A percentile compares a stretch with the other conserved stretches of the same genome.
Evolutionary conservation across 2,329 filamentous ascomycete species (phyloP).

Genomic region (Neofusicoccum parvum): DNA sequence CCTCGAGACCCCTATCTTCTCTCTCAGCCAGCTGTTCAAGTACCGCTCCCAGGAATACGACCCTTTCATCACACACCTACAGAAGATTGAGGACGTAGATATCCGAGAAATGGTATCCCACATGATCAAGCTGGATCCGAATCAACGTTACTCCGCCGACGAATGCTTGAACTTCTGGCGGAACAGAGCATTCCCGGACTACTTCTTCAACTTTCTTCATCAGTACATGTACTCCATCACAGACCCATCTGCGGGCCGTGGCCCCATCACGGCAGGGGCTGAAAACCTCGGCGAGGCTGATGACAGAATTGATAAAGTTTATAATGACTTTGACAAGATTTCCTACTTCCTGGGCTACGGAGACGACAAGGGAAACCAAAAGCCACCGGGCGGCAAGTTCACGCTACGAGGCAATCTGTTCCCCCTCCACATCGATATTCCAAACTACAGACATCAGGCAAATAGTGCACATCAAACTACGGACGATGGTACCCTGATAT

Average conservation of each 20-base stretch:
- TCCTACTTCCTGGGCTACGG: constrained; percentile 87
- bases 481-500: constrained; percentile 91
- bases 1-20: constrained; percentile 94
- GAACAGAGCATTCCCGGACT: constrained; percentile 87
- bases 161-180: constrained; percentile 94
- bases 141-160: constrained; percentile 88
- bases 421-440: constrained; percentile 82
- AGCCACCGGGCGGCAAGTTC: constrained; percentile 33
- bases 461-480: constrained; percentile 62
- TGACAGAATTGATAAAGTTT: constrained; percentile 90
- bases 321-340: constrained; percentile 95
- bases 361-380: constrained; percentile 48
- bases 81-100: constrained; percentile 83
- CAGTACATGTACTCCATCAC: constrained; percentile 97
- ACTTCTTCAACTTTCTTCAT: constrained; percentile 97
- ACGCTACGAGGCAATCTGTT: constrained; percentile 63
- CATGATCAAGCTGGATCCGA: constrained; percentile 94
- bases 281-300: constrained; percentile 84
- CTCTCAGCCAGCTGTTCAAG: constrained; percentile 91
- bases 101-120: constrained; percentile 87
- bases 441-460: constrained; percentile 75
- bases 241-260: constrained; percentile 80
- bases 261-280: constrained; percentile 66
- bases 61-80: constrained; percentile 76
- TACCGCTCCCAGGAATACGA: constrained; percentile 93